These are phyloP conservation scores for Patellaria atrata DNA, from an alignment of 495 filamentous ascomycete species.

Conservation along the genomic window DNA sequence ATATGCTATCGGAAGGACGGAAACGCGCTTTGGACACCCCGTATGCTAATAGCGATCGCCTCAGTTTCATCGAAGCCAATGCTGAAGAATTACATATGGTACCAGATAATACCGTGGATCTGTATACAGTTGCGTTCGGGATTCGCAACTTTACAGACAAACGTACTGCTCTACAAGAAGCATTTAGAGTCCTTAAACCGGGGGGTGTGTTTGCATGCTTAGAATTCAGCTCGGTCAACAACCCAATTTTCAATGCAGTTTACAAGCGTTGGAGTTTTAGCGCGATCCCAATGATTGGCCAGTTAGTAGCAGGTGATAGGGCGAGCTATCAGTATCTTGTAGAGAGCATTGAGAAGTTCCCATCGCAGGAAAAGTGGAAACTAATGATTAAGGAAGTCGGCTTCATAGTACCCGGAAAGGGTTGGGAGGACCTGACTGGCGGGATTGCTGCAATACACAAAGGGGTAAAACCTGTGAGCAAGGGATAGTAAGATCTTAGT, in stretches of 20 bases:
- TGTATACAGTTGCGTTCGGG: constrained; percentile 96
- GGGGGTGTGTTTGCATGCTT: constrained; percentile 94
- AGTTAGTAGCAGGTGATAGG: constrained; percentile 84
- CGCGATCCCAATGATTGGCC: constrained; percentile 87
- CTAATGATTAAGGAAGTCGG: constrained; percentile 82
- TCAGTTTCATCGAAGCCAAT: constrained; percentile 81
- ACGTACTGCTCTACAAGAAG: constrained; percentile 60
- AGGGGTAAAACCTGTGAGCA: constrained; percentile 73
- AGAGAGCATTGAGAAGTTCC: constrained; percentile 93
- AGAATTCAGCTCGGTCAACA: constrained; percentile 79
- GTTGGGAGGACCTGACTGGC: constrained; percentile 76
- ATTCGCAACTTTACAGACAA: constrained; percentile 95
- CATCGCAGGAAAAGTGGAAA: constrained; percentile 66
- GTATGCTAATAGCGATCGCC: constrained; percentile 39
- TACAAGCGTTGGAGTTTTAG: constrained; percentile 96
- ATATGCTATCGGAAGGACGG: constrained; percentile 80
- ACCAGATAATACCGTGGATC: constrained; percentile 51
- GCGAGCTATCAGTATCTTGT: constrained; percentile 98
- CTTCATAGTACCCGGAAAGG: constrained; percentile 66
- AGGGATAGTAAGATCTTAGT: too few species aligned
- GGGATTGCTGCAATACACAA: constrained; percentile 94
- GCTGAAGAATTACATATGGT: constrained; percentile 65
- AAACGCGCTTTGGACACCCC: constrained; percentile 51
- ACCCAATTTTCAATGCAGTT: constrained; percentile 57
- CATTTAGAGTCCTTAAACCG: constrained; percentile 76